Base-by-base conservation (phyloP, 805 yeast genomes). In the Teunomyces cretensis region DNA sequence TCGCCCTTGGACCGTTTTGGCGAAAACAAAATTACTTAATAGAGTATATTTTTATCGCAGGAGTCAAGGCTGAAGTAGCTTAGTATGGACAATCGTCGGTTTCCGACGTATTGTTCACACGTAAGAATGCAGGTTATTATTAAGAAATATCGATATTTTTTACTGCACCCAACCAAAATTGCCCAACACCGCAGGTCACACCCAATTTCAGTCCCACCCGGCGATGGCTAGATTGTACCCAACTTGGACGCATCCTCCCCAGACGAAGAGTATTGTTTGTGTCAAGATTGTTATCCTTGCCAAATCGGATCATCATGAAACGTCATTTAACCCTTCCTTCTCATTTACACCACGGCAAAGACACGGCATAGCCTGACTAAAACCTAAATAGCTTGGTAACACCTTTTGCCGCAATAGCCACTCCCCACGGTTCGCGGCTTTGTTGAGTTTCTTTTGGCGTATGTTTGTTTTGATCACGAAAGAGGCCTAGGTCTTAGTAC, bases 141-240 rank as follows among this genome's bases (percentile, higher is more conserved):
- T 33, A 12, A 6, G 9, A 19, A 19, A 17, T 33, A 12, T 19
- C 7, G 15, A 19, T 33, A 33, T 33, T 33, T 33, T 33, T 33
- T 33, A 19, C n/a, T n/a, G 17, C 22, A 33, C 38, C 38, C 38
- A 33, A 33, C 38, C 38, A 33, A 13, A 33, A 33, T 33, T 33
- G 38, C 38, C 38, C 38, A 33, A 33, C 38, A 33, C 38, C n/a
- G 9, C 13, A 12, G 28, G 38, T 33, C 38, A 33, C 16, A 14
- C 24, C 36, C 11, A 33, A 33, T 15, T 17, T 17, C 36, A 19
- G 24, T 13, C 11, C 28, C 38, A n/a, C 28, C 26, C 27, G 19
- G 19, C 38, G 11, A 19, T 12, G 22, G 16, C 15, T 17, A 33
- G 6, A 19, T 19, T 22, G 13, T 13, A 19, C 15, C 28, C 38